phyloP scores from a whole-genome alignment of 805 yeast species.

The Candida corydali region DNA sequence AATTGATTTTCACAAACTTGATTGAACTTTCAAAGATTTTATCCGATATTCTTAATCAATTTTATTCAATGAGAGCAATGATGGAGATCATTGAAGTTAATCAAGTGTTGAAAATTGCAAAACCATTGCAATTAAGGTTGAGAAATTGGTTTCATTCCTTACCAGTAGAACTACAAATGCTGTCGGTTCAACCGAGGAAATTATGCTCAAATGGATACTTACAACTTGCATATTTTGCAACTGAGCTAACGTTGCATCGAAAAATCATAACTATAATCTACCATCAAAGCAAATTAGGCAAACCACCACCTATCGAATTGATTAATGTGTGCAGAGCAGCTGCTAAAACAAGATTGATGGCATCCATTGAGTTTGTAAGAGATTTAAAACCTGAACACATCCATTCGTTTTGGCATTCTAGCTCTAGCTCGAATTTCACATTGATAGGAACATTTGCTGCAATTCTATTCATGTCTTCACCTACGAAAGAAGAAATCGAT shows the following conservation, averaged over 20 bases:
- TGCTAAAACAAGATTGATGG: constrained; percentile 74
- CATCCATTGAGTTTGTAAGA: constrained; percentile 76
- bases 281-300: constrained; percentile 29
- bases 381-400: constrained; percentile 77
- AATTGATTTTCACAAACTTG: constrained; percentile 61
- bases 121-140: constrained; percentile 69
- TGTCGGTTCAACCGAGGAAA: constrained; percentile 52
- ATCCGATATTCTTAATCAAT: constrained; percentile 65
- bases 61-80: constrained; percentile 69
- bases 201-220: constrained; percentile 73
- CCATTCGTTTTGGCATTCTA: constrained; percentile 86
- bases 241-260: constrained; percentile 83
- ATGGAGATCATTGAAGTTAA: constrained; percentile 54
- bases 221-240: constrained; percentile 82
- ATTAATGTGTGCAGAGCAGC: constrained; percentile 72
- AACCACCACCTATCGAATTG: constrained; percentile 32
- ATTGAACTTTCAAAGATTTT: constrained; percentile 64
- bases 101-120: constrained; percentile 68
- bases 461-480: constrained; percentile 65
- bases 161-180: constrained; percentile 63
- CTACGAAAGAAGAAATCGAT: constrained; percentile 56
- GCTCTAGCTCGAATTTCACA: constrained; percentile 73
- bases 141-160: constrained; percentile 75
- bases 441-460: constrained; percentile 88
- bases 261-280: constrained; percentile 58